A percentile compares a stretch with the other conserved stretches of the same genome.
Conservation (phyloP, 139 green algal genomes). For the Asterochloris sp. region DNA sequence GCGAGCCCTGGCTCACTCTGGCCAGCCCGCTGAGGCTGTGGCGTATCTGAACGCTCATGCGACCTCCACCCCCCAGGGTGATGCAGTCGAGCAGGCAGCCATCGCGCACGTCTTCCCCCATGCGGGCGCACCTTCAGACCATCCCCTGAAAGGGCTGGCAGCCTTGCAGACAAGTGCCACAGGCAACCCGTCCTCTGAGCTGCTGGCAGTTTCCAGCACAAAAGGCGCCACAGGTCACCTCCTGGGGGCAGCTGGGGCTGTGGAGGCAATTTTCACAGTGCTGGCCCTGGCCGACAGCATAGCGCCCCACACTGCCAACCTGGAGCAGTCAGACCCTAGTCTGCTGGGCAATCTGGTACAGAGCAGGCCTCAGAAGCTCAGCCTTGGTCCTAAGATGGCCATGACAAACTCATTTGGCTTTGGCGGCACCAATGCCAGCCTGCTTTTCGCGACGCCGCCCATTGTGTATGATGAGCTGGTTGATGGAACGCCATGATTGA, state of each 20-base stretch:
- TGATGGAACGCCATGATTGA: no score
- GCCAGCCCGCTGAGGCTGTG: conserved; percentile 50
- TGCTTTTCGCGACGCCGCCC: background rate
- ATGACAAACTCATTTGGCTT: conserved; percentile 96
- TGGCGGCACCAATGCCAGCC: conserved; percentile 82
- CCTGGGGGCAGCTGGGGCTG: conserved; percentile 87
- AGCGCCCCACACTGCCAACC: conserved; percentile 79
- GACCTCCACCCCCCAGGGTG: conserved; percentile 75
- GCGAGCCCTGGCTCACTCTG: conserved; percentile 45
- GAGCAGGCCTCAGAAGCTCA: conserved; percentile 5
- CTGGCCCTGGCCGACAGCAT: conserved; percentile 61
- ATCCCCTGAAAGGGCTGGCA: no score
- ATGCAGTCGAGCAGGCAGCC: conserved; percentile 71
- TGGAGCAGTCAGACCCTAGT: conserved; percentile 53
- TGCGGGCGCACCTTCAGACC: no score
- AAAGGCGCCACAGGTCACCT: conserved; percentile 92
- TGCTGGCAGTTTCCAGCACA: conserved; percentile 71
- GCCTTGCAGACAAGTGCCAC: background rate
- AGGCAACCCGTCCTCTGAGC: background rate
- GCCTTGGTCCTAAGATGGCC: conserved; percentile 36
- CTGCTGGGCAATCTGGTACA: conserved; percentile 44
- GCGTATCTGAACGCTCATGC: conserved; percentile 94
- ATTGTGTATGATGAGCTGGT: no score
- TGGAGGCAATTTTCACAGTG: conserved; percentile 75
- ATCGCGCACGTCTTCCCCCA: conserved; percentile 71